A percentile compares a stretch with the other conserved stretches of the same genome.
Conservation (phyloP, 768 basidiomycete species). For the Favolaschia claudopus region DNA sequence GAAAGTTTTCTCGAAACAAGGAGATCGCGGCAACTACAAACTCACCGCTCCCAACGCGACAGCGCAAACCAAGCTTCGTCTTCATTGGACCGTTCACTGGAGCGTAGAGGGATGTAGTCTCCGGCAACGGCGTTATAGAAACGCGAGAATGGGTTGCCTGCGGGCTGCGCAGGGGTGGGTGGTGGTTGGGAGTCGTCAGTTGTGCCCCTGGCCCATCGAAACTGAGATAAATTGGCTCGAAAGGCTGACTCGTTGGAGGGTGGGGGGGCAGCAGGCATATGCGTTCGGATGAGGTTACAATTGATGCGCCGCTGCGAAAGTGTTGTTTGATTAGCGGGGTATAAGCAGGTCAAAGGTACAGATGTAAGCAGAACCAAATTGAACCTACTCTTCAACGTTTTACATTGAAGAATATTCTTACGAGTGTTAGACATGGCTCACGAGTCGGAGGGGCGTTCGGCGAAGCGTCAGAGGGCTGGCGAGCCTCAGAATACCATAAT, state of each 20-base stretch:
- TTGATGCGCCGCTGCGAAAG: too few relatives aligned
- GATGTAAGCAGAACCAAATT: too few relatives aligned
- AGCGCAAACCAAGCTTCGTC: conserved; percentile 96
- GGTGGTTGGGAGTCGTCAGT: conserved; percentile 73
- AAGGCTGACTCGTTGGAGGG: conserved; percentile 66
- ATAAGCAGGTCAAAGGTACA: too few relatives aligned
- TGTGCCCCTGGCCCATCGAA: conserved; percentile 82
- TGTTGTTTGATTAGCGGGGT: too few relatives aligned
- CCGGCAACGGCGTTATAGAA: conserved; percentile 89
- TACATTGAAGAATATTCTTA: too few relatives aligned
- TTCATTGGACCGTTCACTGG: conserved; percentile 84
- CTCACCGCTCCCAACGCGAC: conserved; percentile 91
- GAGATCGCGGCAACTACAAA: neutral
- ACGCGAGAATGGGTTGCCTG: conserved; percentile 77
- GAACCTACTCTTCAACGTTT: too few relatives aligned
- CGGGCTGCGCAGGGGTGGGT: conserved; percentile 41
- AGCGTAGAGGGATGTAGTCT: conserved; percentile 88
- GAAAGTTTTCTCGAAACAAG: too few relatives aligned
- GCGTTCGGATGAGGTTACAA: too few relatives aligned
- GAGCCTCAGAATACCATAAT: too few relatives aligned
- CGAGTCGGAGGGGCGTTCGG: too few relatives aligned
- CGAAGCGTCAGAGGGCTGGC: too few relatives aligned
- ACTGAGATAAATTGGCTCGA: conserved; percentile 79
- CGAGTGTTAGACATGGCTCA: too few relatives aligned
- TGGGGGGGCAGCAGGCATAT: conserved; percentile 13